These are phyloP conservation scores for Acacia crassicarpa DNA, from an alignment of 306 rosid species.

Conservation along the genomic window DNA sequence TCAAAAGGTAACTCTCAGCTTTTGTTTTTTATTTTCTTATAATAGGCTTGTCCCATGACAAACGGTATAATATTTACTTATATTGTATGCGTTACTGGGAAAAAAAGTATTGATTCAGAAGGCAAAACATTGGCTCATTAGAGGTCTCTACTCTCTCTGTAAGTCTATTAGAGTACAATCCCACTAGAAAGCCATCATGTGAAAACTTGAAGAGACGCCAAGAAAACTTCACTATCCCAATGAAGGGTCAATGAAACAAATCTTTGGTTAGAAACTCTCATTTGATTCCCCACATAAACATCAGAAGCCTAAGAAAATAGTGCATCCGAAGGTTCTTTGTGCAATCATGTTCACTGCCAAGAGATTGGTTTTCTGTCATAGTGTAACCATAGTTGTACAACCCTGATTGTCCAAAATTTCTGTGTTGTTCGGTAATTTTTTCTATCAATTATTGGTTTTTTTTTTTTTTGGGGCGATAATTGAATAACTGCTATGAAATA, in stretches of 20 bases:
- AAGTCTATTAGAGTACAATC: not conserved
- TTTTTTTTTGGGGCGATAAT: not conserved
- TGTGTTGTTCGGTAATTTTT: not conserved
- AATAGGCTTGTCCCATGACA: not conserved
- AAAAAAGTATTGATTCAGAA: not conserved
- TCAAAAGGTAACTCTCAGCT: slow-evolving; percentile 54
- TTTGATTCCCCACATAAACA: not conserved
- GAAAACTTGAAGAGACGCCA: not conserved
- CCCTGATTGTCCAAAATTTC: not conserved
- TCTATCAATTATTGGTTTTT: slow-evolving; percentile 4
- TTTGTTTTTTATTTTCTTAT: not conserved
- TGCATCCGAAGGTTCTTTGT: not conserved
- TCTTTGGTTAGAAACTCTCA: not conserved
- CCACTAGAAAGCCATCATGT: not conserved
- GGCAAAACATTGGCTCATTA: not conserved
- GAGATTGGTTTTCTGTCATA: not conserved
- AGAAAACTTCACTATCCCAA: not conserved
- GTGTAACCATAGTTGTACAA: slow-evolving; percentile 1
- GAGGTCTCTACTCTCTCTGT: not conserved
- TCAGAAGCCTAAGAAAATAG: not conserved
- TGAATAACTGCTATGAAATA: not conserved
- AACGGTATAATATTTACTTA: not conserved
- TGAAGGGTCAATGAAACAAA: not conserved
- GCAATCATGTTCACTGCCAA: not conserved
- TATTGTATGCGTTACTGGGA: not conserved